Evolutionary conservation across 2,329 filamentous ascomycete genomes (phyloP).

Genomic region (Aspergillus novofumigatus): DNA sequence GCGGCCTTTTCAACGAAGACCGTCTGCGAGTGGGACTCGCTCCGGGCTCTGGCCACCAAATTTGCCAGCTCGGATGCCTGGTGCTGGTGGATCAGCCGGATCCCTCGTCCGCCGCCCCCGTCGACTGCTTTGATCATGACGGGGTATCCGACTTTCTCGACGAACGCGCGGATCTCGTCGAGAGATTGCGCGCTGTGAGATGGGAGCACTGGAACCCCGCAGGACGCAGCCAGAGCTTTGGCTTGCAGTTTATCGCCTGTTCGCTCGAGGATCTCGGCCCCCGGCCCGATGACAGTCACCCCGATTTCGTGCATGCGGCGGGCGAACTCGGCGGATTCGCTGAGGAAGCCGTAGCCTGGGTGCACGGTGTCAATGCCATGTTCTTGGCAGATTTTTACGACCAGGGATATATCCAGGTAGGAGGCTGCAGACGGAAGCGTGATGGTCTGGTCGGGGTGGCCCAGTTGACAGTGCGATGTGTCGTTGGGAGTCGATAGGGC

Average conservation of each 20-base stretch:
- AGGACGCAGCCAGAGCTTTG: constrained; percentile 48
- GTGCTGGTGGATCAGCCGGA: constrained; percentile 48
- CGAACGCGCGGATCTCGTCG: constrained; percentile 52
- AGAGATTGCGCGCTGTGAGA: constrained; percentile 40
- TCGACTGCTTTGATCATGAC: constrained; percentile 64
- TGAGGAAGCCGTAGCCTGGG: constrained; percentile 61
- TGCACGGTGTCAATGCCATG: constrained; percentile 54
- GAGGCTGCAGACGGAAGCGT: constrained; percentile 48
- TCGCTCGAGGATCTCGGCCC: constrained; percentile 52
- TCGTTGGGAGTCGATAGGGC: constrained; percentile 55
- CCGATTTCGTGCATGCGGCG: constrained; percentile 45
- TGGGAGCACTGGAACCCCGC: constrained; percentile 50
- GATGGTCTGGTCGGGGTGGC: constrained; percentile 46
- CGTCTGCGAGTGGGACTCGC: constrained; percentile 55
- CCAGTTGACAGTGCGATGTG: constrained; percentile 50
- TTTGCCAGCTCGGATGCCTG: constrained; percentile 41
- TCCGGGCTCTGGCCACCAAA: constrained; percentile 48
- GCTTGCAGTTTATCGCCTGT: constrained; percentile 56
- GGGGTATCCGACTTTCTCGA: constrained; percentile 50
- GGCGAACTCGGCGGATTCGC: constrained; percentile 52
- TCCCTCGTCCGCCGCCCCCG: constrained; percentile 59
- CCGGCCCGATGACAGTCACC: constrained; percentile 52
- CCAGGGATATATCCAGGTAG: constrained; percentile 50
- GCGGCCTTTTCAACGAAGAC: constrained; percentile 62
- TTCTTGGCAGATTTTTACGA: constrained; percentile 47